Conservation (phyloP, 106 monocot genomes). For the Dendrobium huoshanense region DNA sequence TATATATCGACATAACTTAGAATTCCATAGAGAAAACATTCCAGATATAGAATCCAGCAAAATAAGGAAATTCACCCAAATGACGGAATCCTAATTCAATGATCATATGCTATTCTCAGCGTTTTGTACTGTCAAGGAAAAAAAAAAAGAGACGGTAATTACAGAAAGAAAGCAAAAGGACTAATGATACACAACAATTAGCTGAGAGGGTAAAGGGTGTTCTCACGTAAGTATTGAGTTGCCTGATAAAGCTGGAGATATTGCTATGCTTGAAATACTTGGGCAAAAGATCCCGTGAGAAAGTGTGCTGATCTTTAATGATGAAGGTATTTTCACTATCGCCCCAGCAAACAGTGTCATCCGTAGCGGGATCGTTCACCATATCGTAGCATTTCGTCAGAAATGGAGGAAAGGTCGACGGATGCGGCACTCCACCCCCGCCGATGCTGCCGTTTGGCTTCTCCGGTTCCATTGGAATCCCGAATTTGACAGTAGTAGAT, state of each 20-base stretch:
- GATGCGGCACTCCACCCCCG: slow-evolving; percentile 5
- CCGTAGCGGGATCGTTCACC: slow-evolving; percentile 8
- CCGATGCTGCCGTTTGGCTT: background rate
- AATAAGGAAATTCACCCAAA: background rate
- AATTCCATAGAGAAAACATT: background rate
- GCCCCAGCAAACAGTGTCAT: slow-evolving; percentile 14
- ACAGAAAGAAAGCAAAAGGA: background rate
- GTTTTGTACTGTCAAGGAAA: background rate
- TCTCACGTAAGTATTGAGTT: slow-evolving; percentile 42
- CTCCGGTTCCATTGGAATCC: background rate
- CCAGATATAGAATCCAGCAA: background rate
- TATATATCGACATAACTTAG: background rate
- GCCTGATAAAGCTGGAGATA: slow-evolving; percentile 49
- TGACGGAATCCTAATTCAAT: background rate
- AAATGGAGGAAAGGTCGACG: slow-evolving; percentile 4
- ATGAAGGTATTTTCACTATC: slow-evolving; percentile 7
- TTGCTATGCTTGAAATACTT: slow-evolving; percentile 53
- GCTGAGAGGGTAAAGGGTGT: background rate
- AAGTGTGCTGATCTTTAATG: slow-evolving; percentile 8
- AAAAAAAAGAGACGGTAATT: background rate
- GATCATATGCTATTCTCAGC: background rate
- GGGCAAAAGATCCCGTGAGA: slow-evolving; percentile 16
- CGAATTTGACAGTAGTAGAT: background rate
- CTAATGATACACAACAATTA: background rate
- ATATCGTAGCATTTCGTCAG: slow-evolving; percentile 12